Base-by-base conservation (phyloP, 352 stramenopile species). In the Phytophthora hibernalis region DNA sequence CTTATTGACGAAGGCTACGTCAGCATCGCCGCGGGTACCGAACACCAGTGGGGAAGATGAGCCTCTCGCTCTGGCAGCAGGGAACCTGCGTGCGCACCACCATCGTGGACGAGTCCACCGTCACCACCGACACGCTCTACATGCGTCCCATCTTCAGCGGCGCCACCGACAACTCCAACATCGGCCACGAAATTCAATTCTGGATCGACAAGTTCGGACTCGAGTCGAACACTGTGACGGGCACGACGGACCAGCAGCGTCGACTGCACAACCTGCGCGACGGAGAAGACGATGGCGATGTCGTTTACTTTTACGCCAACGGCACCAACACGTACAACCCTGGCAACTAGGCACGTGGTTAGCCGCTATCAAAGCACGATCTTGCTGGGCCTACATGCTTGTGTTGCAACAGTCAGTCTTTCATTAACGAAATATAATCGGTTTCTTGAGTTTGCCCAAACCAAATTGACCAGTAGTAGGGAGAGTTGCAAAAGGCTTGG, bases 131-230 rank as follows among this genome's bases (percentile, higher is more conserved):
- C 47, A 80, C 71, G 38, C 16, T 83, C 10, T 83, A 83, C 72
- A 83, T 82, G 76, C 74, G 74, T 47, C 76, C 74, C 20, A 85
- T 85, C 70, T 87, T 87, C 68, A 82, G 74, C 26, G 74, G 77
- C n/a, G 59, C 69, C 30, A 74, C 70, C 5, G 66, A 76, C 61
- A 75, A 75, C 40, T 80, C 66, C 5, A 80, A 80, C 61, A 64
- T 75, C 37, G 68, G 73, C 35, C 74, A 87, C 58, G 52, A 80
- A 26, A 83, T 85, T 48, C 72, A 85, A 63, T 77, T 54, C 47
- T 85, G 80, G 75, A 71, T 86, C 50, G 60, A 86, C 51, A 85
- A 77, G 60, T 76, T 68, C 31, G 76, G 71, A 11, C 68, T 73
- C 0, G 73, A 84, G 54, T 47, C 18, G 12, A 60, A n/a, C n/a